Percentiles rank a stretch among this genome's conserved stretches.
Evolutionary conservation across 2,329 filamentous ascomycete species (phyloP).

Genomic region (Berkeleyomyces basicola): DNA sequence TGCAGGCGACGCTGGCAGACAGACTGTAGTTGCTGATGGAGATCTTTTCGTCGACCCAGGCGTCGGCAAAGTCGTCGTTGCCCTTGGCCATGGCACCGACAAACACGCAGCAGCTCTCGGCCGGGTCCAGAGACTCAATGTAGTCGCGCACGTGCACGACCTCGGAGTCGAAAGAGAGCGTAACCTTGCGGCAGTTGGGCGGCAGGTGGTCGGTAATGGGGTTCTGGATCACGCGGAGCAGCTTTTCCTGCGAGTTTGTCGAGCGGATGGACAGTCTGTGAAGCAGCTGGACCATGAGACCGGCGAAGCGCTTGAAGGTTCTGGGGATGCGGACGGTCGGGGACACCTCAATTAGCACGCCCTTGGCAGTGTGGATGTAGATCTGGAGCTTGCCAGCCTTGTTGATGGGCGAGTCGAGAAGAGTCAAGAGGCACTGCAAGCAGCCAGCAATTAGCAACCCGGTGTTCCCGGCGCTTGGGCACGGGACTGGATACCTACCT

Average conservation of each 20-base stretch:
- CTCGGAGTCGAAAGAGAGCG: slow-evolving; percentile 81
- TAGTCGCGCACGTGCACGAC: slow-evolving; percentile 82
- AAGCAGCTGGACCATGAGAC: slow-evolving; percentile 94
- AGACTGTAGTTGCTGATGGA: slow-evolving; percentile 97
- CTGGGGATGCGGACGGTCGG: slow-evolving; percentile 95
- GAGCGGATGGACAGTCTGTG: slow-evolving; percentile 92
- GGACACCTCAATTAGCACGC: slow-evolving; percentile 92
- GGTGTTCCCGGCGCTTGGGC: background rate
- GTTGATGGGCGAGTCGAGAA: slow-evolving; percentile 96
- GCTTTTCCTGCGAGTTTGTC: slow-evolving; percentile 92
- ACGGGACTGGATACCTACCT: slow-evolving; percentile 44
- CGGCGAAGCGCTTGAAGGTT: slow-evolving; percentile 97
- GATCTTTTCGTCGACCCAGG: slow-evolving; percentile 90
- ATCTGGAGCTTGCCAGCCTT: slow-evolving; percentile 96
- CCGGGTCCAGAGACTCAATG: slow-evolving; percentile 56
- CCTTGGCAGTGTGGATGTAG: slow-evolving; percentile 95
- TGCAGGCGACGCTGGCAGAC: slow-evolving; percentile 94
- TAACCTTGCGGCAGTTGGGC: slow-evolving; percentile 94
- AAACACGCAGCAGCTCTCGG: slow-evolving; percentile 94
- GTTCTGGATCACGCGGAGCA: slow-evolving; percentile 93
- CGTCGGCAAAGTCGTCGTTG: slow-evolving; percentile 84
- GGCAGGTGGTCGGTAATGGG: slow-evolving; percentile 94
- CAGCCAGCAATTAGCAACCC: background rate
- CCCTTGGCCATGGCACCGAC: slow-evolving; percentile 98
- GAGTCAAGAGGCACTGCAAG: slow-evolving; percentile 75